A percentile compares a stretch with the other conserved stretches of the same genome.
Conservation (phyloP, 192 early-diverging fungal genomes). For the Chytriomyces confervae region DNA sequence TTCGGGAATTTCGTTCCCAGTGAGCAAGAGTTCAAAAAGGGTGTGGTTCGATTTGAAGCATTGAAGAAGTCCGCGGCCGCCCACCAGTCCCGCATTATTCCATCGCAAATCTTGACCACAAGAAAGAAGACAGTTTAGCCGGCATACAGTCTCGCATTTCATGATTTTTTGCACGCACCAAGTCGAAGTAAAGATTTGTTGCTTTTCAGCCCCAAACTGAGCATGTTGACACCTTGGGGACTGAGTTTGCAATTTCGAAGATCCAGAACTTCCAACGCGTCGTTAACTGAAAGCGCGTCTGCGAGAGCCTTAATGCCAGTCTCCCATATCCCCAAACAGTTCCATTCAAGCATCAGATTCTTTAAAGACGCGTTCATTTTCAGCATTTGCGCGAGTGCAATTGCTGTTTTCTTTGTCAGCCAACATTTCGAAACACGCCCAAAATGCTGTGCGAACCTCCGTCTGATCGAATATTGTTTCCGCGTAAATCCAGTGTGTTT, state of each 20-base stretch:
- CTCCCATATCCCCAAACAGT: slow-evolving; percentile 69
- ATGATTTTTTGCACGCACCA: slow-evolving; percentile 38
- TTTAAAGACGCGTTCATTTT: slow-evolving; percentile 57
- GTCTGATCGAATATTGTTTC: slow-evolving; percentile 63
- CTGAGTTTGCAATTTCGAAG: slow-evolving; percentile 66
- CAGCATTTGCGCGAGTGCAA: slow-evolving; percentile 61
- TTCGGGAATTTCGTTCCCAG: slow-evolving; percentile 66
- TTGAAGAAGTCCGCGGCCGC: slow-evolving; percentile 56
- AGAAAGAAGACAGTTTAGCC: background rate
- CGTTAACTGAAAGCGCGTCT: slow-evolving; percentile 61
- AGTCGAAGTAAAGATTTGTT: slow-evolving; percentile 53
- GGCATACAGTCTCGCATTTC: background rate
- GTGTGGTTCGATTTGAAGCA: slow-evolving; percentile 55
- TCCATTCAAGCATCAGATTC: slow-evolving; percentile 63
- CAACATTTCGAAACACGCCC: too few relatives aligned
- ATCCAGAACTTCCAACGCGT: slow-evolving; percentile 55
- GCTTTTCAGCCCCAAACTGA: slow-evolving; percentile 53
- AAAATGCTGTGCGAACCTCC: slow-evolving; percentile 25
- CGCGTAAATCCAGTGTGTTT: slow-evolving; percentile 54
- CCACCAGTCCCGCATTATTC: slow-evolving; percentile 61
- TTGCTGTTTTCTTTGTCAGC: slow-evolving; percentile 29
- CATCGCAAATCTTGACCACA: slow-evolving; percentile 55
- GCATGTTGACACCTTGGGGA: slow-evolving; percentile 48
- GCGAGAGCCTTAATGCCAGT: slow-evolving; percentile 54
- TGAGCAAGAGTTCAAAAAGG: slow-evolving; percentile 49